Conservation (phyloP, 2,329 filamentous ascomycete genomes). For the Periconia digitata region DNA sequence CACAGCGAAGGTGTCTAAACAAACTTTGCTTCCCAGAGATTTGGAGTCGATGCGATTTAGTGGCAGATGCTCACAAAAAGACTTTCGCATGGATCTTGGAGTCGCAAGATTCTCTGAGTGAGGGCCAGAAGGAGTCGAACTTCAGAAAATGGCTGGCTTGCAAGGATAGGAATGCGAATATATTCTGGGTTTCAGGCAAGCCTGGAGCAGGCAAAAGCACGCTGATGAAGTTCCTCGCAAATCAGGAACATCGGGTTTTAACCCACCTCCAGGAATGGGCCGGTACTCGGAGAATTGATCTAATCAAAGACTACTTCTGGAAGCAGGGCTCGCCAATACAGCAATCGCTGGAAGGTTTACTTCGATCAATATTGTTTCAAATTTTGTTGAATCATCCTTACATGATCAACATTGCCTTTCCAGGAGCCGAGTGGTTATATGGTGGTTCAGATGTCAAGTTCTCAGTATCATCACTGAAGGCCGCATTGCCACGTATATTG, state of each 20-base stretch:
- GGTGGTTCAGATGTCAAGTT: neutral
- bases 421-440: neutral
- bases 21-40: constrained; percentile 7
- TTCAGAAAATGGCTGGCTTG: neutral
- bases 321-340: constrained; percentile 22
- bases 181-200: constrained; percentile 45
- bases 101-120: neutral
- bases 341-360: constrained; percentile 21
- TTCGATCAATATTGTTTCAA: constrained; percentile 24
- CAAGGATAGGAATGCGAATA: constrained; percentile 1
- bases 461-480: neutral
- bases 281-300: neutral
- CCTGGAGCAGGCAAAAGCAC: constrained; percentile 38
- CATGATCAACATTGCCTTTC: constrained; percentile 1
- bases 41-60: neutral
- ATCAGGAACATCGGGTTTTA: constrained; percentile 5
- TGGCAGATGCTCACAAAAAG: neutral
- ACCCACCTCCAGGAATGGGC: constrained; percentile 17
- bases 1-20: constrained; percentile 4
- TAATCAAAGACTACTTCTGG: constrained; percentile 33
- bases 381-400: constrained; percentile 5
- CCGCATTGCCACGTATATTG: constrained; percentile 1
- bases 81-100: constrained; percentile 1
- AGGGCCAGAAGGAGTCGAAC: too few relatives aligned
- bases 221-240: constrained; percentile 32